Conservation (phyloP, 768 basidiomycete species). For the Rhodotorula kratochvilovae region DNA sequence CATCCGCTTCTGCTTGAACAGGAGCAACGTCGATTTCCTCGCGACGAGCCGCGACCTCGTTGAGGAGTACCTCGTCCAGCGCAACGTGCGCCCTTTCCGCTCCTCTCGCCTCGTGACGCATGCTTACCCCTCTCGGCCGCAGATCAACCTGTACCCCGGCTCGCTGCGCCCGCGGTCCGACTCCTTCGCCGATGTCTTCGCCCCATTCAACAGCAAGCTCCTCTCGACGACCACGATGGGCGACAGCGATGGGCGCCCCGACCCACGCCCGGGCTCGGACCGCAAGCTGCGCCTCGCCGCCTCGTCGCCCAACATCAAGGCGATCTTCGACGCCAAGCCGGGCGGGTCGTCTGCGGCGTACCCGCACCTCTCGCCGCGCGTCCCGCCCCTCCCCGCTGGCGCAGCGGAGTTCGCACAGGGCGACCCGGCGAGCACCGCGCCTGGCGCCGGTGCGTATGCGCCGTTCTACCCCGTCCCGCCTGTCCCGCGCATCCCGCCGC, state of each 20-base stretch:
- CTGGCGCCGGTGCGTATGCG: background rate
- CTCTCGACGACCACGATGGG: constrained; percentile 54
- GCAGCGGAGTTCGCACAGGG: background rate
- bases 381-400: background rate
- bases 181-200: constrained; percentile 90
- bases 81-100: constrained; percentile 65
- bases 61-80: constrained; percentile 79
- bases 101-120: constrained; percentile 41
- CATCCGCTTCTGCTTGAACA: constrained; percentile 92
- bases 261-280: constrained; percentile 64
- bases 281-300: constrained; percentile 65
- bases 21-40: constrained; percentile 89
- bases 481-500: constrained; percentile 21
- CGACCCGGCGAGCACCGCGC: background rate
- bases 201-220: constrained; percentile 92
- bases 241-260: constrained; percentile 3
- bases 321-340: constrained; percentile 62
- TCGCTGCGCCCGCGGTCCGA: constrained; percentile 71
- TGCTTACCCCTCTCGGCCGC: background rate
- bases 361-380: constrained; percentile 1
- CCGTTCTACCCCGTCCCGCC: constrained; percentile 19
- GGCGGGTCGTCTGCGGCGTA: constrained; percentile 12
- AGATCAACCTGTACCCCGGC: constrained; percentile 45
- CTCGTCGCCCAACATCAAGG: constrained; percentile 91
- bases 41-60: constrained; percentile 84